Conservation (phyloP, 441 rosid genomes). For the Croton laevigatus region DNA sequence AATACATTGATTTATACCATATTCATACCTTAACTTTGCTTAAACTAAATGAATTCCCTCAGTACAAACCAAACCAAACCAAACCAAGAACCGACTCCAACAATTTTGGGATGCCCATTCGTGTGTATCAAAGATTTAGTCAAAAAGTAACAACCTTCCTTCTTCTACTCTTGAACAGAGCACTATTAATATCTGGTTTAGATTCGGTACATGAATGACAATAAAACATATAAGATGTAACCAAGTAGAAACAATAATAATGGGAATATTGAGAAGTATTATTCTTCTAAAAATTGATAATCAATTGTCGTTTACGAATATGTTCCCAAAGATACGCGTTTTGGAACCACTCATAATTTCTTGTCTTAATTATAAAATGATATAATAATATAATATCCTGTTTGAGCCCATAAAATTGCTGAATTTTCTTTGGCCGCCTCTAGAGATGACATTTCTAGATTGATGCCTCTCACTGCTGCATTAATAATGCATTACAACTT, state of each 20-base stretch:
- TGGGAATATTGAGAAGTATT: background rate
- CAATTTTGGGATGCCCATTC: conserved; percentile 1
- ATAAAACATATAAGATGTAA: background rate
- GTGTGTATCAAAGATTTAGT: background rate
- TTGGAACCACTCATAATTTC: background rate
- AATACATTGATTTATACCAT: background rate
- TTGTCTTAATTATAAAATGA: background rate
- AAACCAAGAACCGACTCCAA: conserved; percentile 9
- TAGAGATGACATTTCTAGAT: background rate
- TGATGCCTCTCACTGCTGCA: background rate
- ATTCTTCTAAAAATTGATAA: background rate
- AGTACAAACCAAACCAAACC: no score
- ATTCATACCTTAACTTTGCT: no score
- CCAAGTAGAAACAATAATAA: background rate
- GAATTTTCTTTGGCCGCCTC: background rate
- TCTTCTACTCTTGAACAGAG: background rate
- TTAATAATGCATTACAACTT: no score
- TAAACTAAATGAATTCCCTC: no score
- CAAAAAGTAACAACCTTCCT: background rate
- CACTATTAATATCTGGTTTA: background rate
- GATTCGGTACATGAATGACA: conserved; percentile 14
- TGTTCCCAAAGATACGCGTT: background rate
- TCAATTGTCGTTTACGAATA: background rate
- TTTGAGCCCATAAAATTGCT: background rate
- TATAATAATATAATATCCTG: background rate